phyloP scores from a whole-genome alignment of 2,329 filamentous ascomycete species.

The Neopestalotiopsis rosae region DNA sequence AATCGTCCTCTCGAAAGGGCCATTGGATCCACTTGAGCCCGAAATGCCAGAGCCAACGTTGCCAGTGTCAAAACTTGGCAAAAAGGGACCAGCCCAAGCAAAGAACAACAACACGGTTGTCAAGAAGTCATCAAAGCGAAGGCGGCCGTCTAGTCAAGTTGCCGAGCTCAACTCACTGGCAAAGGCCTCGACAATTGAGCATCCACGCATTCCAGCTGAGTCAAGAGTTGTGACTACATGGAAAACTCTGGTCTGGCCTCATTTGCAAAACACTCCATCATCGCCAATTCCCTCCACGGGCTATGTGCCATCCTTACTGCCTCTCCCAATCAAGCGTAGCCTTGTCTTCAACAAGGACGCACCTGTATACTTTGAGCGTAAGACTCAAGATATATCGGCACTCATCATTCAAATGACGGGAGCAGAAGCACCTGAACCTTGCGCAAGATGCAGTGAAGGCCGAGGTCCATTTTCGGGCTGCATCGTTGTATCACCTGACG shows the following conservation, averaged over 20 bases:
- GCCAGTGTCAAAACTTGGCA: constrained; percentile 14
- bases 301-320: constrained; percentile 23
- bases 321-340: constrained; percentile 21
- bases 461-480: constrained; percentile 26
- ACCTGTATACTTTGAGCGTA: constrained; percentile 20
- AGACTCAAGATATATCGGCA: constrained; percentile 24
- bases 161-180: no score
- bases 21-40: constrained; percentile 25
- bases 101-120: neutral
- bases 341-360: constrained; percentile 21
- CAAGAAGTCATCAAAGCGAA: no score
- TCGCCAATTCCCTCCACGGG: constrained; percentile 19
- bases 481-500: constrained; percentile 21
- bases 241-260: constrained; percentile 16
- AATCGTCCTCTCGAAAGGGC: constrained; percentile 30
- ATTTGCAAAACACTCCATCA: constrained; percentile 20
- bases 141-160: no score
- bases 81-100: neutral
- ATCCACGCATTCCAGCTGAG: no score
- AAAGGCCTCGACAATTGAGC: no score
- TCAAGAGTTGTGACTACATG: no score
- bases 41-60: constrained; percentile 24
- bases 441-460: constrained; percentile 20
- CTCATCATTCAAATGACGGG: constrained; percentile 27
- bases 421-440: constrained; percentile 15